phyloP scores from a whole-genome alignment of 805 yeast species.

The Candida tammaniensis region DNA sequence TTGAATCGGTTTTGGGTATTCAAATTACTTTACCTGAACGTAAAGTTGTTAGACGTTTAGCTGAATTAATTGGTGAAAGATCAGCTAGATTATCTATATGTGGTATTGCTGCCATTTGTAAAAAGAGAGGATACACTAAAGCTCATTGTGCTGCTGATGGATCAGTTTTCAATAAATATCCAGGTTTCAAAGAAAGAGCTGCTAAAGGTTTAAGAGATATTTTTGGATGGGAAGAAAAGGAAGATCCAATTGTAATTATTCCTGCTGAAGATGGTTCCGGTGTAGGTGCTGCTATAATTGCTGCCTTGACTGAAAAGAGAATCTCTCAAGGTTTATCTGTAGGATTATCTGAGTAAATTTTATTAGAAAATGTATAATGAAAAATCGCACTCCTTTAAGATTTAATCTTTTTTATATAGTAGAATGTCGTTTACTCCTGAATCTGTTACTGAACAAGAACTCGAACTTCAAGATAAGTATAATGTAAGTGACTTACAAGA shows the following conservation, averaged over 20 bases:
- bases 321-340: slow-evolving; percentile 66
- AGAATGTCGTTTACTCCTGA: slow-evolving; percentile 9
- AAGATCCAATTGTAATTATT: slow-evolving; percentile 79
- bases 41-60: slow-evolving; percentile 73
- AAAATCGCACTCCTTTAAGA: no score
- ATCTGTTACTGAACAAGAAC: no score
- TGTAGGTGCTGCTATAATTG: slow-evolving; percentile 98
- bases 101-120: slow-evolving; percentile 92
- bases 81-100: slow-evolving; percentile 90
- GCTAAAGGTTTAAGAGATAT: slow-evolving; percentile 86
- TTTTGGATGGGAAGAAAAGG: slow-evolving; percentile 64
- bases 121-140: slow-evolving; percentile 72
- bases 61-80: slow-evolving; percentile 87
- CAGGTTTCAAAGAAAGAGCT: slow-evolving; percentile 86
- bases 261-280: slow-evolving; percentile 99
- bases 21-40: slow-evolving; percentile 75
- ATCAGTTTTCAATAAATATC: slow-evolving; percentile 91
- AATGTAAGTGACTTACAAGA: slow-evolving; percentile 14
- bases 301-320: slow-evolving; percentile 88
- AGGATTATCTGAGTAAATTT: no score
- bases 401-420: neutral
- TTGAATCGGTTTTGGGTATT: slow-evolving; percentile 57
- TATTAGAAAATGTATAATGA: no score
- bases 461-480: no score
- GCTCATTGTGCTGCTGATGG: slow-evolving; percentile 97